Evolutionary conservation across 306 rosid genomes (phyloP).

Genomic region (Lagenaria siceraria): DNA sequence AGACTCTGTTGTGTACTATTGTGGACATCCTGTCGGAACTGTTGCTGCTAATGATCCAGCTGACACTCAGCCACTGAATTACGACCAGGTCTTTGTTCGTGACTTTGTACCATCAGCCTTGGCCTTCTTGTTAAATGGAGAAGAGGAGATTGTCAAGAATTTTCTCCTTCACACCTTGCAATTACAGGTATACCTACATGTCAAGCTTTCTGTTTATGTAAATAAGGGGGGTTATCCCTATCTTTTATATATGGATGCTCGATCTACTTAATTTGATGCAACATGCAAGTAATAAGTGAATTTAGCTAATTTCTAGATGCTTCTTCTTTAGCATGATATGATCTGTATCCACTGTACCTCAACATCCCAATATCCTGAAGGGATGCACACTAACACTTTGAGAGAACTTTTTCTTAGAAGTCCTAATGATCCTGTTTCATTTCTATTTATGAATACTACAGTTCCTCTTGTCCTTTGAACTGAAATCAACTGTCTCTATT

Average conservation of each 20-base stretch:
- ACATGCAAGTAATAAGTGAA: neutral
- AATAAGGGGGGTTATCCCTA: neutral
- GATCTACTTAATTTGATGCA: neutral
- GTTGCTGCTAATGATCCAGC: constrained; percentile 73
- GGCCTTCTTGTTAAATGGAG: constrained; percentile 82
- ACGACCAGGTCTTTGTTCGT: constrained; percentile 85
- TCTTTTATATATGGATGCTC: neutral
- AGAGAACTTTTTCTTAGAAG: neutral
- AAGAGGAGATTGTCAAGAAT: constrained; percentile 73
- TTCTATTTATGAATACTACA: neutral
- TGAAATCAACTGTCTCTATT: neutral
- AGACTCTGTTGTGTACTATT: constrained; percentile 51
- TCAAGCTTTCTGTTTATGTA: neutral
- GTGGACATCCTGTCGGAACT: constrained; percentile 80
- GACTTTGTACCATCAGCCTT: constrained; percentile 84
- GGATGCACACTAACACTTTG: neutral
- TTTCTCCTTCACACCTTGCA: constrained; percentile 82
- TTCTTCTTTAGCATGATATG: neutral
- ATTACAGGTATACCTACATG: constrained; percentile 49
- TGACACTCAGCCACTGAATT: constrained; percentile 61
- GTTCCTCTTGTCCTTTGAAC: neutral
- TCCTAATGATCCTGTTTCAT: neutral
- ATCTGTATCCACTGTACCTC: neutral
- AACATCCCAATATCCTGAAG: neutral
- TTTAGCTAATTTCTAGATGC: neutral